A percentile compares a stretch with the other conserved stretches of the same genome.
phyloP scores from a whole-genome alignment of 768 basidiomycete genomes.

The Mycena belliarum region DNA sequence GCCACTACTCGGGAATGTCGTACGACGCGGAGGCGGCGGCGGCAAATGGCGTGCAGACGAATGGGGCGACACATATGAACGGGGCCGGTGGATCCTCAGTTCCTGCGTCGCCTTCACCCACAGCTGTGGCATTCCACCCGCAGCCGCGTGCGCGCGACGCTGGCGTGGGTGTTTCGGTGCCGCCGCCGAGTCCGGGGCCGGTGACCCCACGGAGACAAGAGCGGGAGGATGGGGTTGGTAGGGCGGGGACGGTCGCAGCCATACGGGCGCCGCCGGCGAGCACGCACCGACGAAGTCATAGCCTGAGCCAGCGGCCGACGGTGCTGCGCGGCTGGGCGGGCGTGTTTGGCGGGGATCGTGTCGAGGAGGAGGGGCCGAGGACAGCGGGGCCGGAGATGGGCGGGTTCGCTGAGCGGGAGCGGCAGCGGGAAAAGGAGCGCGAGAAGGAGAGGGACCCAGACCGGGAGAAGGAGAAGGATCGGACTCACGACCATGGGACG shows the following conservation, averaged over 20 bases:
- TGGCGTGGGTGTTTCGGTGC: conserved; percentile 50
- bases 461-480: conserved; percentile 43
- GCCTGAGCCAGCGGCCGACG: conserved; percentile 74
- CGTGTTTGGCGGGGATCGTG: conserved; percentile 52
- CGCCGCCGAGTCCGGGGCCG: conserved; percentile 30
- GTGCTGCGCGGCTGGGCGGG: conserved; percentile 57
- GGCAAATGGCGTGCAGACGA: conserved; percentile 4
- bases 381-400: conserved; percentile 69
- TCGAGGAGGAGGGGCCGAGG: conserved; percentile 51
- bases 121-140: conserved; percentile 53
- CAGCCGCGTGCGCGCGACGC: conserved; percentile 70
- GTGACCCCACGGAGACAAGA: conserved; percentile 15
- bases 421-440: conserved; percentile 18
- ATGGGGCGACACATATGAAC: background rate
- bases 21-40: conserved; percentile 57
- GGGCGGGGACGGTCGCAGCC: conserved; percentile 34
- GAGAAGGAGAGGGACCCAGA: conserved; percentile 29
- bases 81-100: background rate
- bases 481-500: conserved; percentile 26
- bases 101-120: conserved; percentile 56
- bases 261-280: conserved; percentile 77
- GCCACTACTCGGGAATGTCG: conserved; percentile 80
- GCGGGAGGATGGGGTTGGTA: conserved; percentile 4
- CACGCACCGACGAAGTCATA: conserved; percentile 81
- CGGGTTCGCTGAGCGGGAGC: conserved; percentile 48